These are phyloP conservation scores for Alternaria incomplexa DNA, from an alignment of 2,329 filamentous ascomycete species.

Conservation along the genomic window DNA sequence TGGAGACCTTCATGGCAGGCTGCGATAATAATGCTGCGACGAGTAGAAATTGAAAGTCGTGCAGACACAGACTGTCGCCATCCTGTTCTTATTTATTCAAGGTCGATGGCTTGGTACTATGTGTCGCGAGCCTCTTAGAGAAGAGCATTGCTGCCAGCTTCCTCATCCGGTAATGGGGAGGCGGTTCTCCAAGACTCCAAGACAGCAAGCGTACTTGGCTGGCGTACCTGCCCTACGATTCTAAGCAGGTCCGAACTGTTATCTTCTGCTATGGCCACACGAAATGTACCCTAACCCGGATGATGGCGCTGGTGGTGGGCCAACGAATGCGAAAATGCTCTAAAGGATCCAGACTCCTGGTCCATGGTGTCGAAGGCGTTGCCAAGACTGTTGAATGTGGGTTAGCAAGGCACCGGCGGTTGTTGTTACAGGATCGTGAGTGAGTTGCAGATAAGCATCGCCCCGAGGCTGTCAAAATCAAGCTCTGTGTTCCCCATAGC, in stretches of 20 bases:
- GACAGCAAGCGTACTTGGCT: constrained; percentile 26
- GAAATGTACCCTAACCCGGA: constrained; percentile 2
- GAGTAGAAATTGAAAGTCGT: constrained; percentile 10
- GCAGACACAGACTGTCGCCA: neutral
- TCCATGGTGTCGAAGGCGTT: constrained; percentile 10
- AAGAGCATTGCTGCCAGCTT: constrained; percentile 13
- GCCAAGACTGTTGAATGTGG: constrained; percentile 7
- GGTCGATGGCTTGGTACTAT: neutral
- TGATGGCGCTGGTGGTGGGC: neutral
- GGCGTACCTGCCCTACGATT: constrained; percentile 19
- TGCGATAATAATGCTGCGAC: neutral
- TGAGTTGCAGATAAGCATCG: neutral
- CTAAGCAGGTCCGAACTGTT: constrained; percentile 27
- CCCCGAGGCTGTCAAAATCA: neutral
- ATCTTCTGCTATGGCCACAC: constrained; percentile 15
- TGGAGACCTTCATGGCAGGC: constrained; percentile 32
- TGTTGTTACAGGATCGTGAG: neutral
- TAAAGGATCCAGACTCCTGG: constrained; percentile 9
- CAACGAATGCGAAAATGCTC: neutral
- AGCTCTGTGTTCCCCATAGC: neutral
- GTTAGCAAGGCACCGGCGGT: constrained; percentile 1
- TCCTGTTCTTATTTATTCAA: constrained; percentile 9
- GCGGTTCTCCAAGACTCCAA: constrained; percentile 15
- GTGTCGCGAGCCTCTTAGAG: neutral
- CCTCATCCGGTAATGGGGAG: constrained; percentile 14